Evolutionary conservation across 345 rosid species (phyloP).

Genomic region (Nasturtium officinale): DNA sequence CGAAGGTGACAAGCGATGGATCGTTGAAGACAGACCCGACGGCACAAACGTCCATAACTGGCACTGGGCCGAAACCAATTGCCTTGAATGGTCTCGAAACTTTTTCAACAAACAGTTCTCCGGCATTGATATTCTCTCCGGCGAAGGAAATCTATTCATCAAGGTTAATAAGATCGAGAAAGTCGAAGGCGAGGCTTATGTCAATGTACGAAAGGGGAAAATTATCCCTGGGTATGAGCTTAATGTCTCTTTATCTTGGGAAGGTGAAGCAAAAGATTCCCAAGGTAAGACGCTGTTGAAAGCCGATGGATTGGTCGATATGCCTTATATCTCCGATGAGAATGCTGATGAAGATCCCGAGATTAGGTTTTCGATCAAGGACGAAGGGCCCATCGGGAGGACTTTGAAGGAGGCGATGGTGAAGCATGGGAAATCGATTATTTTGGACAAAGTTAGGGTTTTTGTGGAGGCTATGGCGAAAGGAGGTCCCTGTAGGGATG

Average conservation of each 20-base stretch:
- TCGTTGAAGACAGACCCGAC: constrained; percentile 94
- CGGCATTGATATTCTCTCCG: constrained; percentile 56
- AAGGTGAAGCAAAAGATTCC: constrained; percentile 80
- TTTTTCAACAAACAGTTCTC: constrained; percentile 62
- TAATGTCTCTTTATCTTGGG: constrained; percentile 69
- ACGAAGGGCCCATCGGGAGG: constrained; percentile 75
- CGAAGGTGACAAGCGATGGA: constrained; percentile 98
- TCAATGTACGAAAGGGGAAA: constrained; percentile 89
- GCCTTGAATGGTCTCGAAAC: constrained; percentile 81
- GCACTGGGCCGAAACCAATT: constrained; percentile 99
- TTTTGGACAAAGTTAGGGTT: constrained; percentile 68
- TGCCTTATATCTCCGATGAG: constrained; percentile 95
- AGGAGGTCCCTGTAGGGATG: constrained; percentile 89
- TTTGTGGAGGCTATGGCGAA: constrained; percentile 76
- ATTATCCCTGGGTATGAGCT: constrained; percentile 94
- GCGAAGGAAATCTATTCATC: constrained; percentile 65
- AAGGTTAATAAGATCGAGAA: constrained; percentile 67
- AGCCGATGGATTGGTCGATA: constrained; percentile 76
- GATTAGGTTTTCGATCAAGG: constrained; percentile 69
- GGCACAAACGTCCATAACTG: constrained; percentile 97
- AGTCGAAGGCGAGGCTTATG: constrained; percentile 93
- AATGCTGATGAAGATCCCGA: constrained; percentile 95
- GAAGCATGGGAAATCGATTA: constrained; percentile 66
- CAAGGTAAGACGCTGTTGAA: constrained; percentile 63
- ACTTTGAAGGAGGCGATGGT: constrained; percentile 84